A percentile compares a stretch with the other conserved stretches of the same genome.
These are phyloP conservation scores for Annulohypoxylon truncatum DNA, from an alignment of 2,329 filamentous ascomycete species.

Conservation along the genomic window DNA sequence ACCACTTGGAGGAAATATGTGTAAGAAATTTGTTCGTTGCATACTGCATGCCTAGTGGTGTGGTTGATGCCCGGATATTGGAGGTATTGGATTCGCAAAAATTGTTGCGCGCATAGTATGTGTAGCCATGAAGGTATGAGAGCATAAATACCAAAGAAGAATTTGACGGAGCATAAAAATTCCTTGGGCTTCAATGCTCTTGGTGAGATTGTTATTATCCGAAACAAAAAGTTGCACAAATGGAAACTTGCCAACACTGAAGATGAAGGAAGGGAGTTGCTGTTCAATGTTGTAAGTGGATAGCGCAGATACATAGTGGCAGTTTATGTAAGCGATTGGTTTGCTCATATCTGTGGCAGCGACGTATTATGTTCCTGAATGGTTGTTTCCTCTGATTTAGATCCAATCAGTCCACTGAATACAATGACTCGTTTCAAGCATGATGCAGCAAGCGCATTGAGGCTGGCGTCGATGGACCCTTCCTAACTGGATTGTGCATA, in stretches of 20 bases:
- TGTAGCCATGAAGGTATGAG: not conserved
- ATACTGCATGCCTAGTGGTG: slow-evolving; percentile 14
- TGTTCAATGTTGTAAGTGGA: slow-evolving; percentile 4
- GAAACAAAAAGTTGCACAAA: slow-evolving; percentile 11
- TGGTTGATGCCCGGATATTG: slow-evolving; percentile 4
- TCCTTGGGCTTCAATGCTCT: not conserved
- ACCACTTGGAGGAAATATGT: slow-evolving; percentile 14
- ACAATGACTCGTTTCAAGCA: slow-evolving; percentile 24
- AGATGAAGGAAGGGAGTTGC: slow-evolving; percentile 1
- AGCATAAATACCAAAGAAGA: slow-evolving; percentile 1
- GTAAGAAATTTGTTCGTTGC: slow-evolving; percentile 29
- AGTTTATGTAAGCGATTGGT: slow-evolving; percentile 25
- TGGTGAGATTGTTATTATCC: not conserved
- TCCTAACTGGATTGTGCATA: slow-evolving; percentile 36
- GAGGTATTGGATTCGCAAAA: slow-evolving; percentile 18
- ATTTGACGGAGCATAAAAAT: slow-evolving; percentile 13
- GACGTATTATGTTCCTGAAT: slow-evolving; percentile 25
- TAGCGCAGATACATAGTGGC: not conserved
- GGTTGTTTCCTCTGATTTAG: slow-evolving; percentile 14
- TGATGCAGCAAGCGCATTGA: slow-evolving; percentile 28
- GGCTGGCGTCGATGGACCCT: slow-evolving; percentile 22
- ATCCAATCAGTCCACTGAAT: slow-evolving; percentile 18
- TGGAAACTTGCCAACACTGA: slow-evolving; percentile 14
- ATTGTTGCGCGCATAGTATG: slow-evolving; percentile 12
- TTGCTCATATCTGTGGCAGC: slow-evolving; percentile 5